Conservation (phyloP, 1,284 basidiomycete species). For the Sporisorium iseilematis-ciliati region DNA sequence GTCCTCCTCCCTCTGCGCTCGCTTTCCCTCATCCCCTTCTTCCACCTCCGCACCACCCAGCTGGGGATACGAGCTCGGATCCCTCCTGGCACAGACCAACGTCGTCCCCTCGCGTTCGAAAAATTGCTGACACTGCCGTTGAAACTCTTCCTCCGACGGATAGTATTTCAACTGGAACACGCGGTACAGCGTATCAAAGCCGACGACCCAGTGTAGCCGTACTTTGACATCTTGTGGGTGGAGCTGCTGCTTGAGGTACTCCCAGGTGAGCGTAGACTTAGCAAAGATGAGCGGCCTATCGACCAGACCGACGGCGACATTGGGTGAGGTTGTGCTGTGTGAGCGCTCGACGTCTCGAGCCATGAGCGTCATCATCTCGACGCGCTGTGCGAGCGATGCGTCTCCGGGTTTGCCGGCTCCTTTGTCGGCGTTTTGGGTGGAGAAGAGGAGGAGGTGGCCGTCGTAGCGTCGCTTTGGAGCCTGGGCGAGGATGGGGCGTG, state of each 20-base stretch:
- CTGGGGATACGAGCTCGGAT: constrained; percentile 37
- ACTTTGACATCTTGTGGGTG: neutral
- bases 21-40: neutral
- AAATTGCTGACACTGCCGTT: constrained; percentile 75
- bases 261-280: constrained; percentile 78
- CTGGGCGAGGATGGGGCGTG: constrained; percentile 67
- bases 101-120: constrained; percentile 75
- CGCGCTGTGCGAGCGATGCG: constrained; percentile 68
- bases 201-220: constrained; percentile 79
- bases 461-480: constrained; percentile 73
- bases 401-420: constrained; percentile 76
- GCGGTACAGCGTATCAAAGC: constrained; percentile 88
- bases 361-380: constrained; percentile 69
- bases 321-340: constrained; percentile 63
- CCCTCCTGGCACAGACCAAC: constrained; percentile 72
- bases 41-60: neutral
- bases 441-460: constrained; percentile 84
- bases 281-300: constrained; percentile 89
- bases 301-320: constrained; percentile 84
- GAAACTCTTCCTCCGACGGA: constrained; percentile 73
- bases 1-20: constrained; percentile 35
- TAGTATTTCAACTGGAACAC: constrained; percentile 87
- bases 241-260: constrained; percentile 70
- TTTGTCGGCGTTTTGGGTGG: constrained; percentile 91
- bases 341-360: constrained; percentile 58